Evolutionary conservation across 208 protist genomes (phyloP).

Genomic region (Zelonia costaricensis): DNA sequence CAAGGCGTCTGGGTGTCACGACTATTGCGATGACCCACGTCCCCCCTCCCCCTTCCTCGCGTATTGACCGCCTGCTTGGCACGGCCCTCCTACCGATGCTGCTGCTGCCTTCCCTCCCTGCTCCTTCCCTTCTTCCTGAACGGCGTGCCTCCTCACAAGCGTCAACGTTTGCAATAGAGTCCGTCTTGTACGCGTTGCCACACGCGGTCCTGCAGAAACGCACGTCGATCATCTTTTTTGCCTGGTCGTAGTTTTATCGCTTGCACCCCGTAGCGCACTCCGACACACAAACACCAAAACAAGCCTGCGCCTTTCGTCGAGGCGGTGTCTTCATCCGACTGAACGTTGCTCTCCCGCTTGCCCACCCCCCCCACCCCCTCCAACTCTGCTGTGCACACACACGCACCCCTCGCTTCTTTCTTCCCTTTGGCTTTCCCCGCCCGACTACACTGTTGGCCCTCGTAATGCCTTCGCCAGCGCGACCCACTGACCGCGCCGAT

Average conservation of each 20-base stretch:
- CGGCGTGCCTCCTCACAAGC: too few relatives aligned
- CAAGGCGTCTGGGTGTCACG: neutral
- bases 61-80: neutral
- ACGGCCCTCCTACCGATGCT: neutral
- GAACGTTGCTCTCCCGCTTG: too few relatives aligned
- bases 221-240: too few relatives aligned
- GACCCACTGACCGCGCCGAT: conserved; percentile 12
- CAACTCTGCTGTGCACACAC: too few relatives aligned
- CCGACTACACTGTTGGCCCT: neutral
- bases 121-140: neutral
- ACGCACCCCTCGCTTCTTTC: neutral
- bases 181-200: too few relatives aligned
- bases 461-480: conserved; percentile 16
- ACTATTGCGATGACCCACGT: neutral
- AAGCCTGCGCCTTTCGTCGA: neutral
- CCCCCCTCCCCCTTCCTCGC: neutral
- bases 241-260: too few relatives aligned
- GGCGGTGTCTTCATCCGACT: neutral
- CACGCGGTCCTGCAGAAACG: too few relatives aligned
- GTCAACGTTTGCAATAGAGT: too few relatives aligned
- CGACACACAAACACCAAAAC: too few relatives aligned
- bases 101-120: neutral
- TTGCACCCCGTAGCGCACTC: too few relatives aligned
- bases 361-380: too few relatives aligned
- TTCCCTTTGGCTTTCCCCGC: neutral